Evolutionary conservation across 2,329 filamentous ascomycete genomes (phyloP), one percentile per base, ranked within the genome.

Genomic region (Macrophomina phaseolina): DNA sequence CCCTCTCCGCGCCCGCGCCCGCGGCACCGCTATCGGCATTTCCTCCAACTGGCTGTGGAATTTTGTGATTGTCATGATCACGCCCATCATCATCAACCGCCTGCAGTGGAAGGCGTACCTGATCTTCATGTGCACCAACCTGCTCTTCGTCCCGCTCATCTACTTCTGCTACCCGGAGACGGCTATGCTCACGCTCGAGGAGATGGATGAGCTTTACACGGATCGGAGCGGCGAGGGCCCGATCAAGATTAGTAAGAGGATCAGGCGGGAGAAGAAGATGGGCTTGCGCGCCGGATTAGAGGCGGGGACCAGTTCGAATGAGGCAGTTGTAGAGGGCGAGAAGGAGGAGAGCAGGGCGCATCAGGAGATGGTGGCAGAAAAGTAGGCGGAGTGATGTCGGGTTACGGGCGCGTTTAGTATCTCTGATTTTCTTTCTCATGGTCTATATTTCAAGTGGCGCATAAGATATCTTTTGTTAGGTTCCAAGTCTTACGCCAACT

Each of bases 51-150:
- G 78, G 77, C 68, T 73, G 3, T 77, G 73, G 62, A 80, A 80
- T 67, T 77, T 71, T 51, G 70, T 71, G 2, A 85, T 85, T 69
- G 74, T 86, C 83, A 83, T 0, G 77, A 68, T 48, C 67, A 76
- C 34, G 75, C 74, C 2, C 72, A 77, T 53, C 34, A 62, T 68
- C 36, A 68, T 68, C 66, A 56, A 62, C 48, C 53, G 53, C 1
- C 38, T 68, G 34, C 51, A 60, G n/a, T 67, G 66, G 66, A 60
- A 64, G 36, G 52, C 66, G 12, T 67, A 67, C 36, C 32, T 67
- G 32, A 58, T 67, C 40, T 67, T 67, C 66, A 64, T 64, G 60
- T 38, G 38, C 60, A 58, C 52, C 18, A 67, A 67, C 60, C 51
- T 64, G 5, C 40, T 51, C 23, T 67, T 67, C 60, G 45, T 68